phyloP scores from a whole-genome alignment of 2,329 filamentous ascomycete species.

The Dothistroma pini region DNA sequence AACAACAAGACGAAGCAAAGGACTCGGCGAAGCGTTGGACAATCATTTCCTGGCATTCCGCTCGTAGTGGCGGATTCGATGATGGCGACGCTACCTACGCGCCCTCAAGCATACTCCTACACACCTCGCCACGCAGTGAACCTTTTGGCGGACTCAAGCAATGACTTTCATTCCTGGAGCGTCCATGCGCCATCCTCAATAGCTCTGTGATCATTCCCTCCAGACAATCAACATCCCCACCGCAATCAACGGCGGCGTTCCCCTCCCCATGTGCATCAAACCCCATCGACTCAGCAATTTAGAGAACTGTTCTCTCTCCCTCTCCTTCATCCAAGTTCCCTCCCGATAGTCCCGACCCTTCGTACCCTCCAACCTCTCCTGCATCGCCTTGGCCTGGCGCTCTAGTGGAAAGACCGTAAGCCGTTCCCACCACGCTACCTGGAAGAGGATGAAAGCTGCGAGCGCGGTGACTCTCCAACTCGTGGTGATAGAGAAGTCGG shows the following conservation, averaged over 20 bases:
- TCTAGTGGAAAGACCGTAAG: constrained; percentile 6
- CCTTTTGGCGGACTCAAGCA: no score
- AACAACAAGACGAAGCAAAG: no score
- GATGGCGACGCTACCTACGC: no score
- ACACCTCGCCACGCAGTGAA: no score
- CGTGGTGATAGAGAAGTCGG: not conserved
- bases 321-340: not conserved
- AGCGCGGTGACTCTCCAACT: not conserved
- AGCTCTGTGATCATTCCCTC: not conserved
- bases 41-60: no score
- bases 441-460: not conserved
- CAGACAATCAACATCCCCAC: not conserved
- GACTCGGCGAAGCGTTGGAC: no score
- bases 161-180: no score
- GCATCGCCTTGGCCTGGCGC: not conserved
- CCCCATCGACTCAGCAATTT: not conserved
- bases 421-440: constrained; percentile 8
- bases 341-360: not conserved
- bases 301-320: not conserved
- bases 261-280: not conserved
- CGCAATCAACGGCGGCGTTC: not conserved
- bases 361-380: not conserved
- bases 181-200: no score
- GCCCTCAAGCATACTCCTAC: no score
- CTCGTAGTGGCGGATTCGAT: no score